Evolutionary conservation across 2,329 filamentous ascomycete species (phyloP).

Genomic region (Stagonosporopsis tanaceti): DNA sequence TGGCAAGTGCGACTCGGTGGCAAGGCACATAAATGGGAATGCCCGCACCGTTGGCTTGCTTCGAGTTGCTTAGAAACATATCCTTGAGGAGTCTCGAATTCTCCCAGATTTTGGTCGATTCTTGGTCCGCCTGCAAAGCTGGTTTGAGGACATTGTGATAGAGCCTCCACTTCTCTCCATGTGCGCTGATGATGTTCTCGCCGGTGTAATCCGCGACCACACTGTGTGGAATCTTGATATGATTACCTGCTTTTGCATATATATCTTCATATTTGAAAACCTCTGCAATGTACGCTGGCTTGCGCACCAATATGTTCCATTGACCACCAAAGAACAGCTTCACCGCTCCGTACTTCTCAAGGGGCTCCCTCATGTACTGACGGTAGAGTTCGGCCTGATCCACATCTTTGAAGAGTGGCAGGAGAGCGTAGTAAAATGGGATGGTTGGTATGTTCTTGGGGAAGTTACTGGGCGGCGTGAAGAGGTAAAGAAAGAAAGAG

Average conservation of each 20-base stretch:
- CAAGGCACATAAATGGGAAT: constrained; percentile 45
- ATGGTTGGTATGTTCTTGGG: constrained; percentile 53
- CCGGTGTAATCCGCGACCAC: constrained; percentile 42
- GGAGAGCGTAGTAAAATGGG: constrained; percentile 55
- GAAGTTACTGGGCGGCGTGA: constrained; percentile 38
- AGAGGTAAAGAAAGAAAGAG: constrained; percentile 36
- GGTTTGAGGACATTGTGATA: constrained; percentile 43
- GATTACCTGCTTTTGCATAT: constrained; percentile 43
- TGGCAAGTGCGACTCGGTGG: constrained; percentile 51
- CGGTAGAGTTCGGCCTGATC: constrained; percentile 55
- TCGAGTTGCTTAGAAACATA: constrained; percentile 43
- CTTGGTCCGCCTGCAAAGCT: constrained; percentile 39
- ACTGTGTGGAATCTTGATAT: constrained; percentile 44
- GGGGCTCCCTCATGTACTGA: constrained; percentile 51
- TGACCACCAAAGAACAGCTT: constrained; percentile 59
- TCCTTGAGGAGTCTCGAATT: constrained; percentile 33
- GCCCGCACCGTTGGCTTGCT: constrained; percentile 26
- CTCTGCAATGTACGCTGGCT: constrained; percentile 55
- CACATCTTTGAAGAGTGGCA: constrained; percentile 54
- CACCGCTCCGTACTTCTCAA: constrained; percentile 55
- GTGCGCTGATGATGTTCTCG: constrained; percentile 46
- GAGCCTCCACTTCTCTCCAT: constrained; percentile 43
- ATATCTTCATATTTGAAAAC: constrained; percentile 44
- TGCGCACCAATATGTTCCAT: constrained; percentile 59
- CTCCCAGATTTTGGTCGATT: constrained; percentile 32